Percentiles rank a stretch among this genome's conserved stretches.
Conservation (phyloP, 139 green algal species). For the Eudorina sp. region DNA sequence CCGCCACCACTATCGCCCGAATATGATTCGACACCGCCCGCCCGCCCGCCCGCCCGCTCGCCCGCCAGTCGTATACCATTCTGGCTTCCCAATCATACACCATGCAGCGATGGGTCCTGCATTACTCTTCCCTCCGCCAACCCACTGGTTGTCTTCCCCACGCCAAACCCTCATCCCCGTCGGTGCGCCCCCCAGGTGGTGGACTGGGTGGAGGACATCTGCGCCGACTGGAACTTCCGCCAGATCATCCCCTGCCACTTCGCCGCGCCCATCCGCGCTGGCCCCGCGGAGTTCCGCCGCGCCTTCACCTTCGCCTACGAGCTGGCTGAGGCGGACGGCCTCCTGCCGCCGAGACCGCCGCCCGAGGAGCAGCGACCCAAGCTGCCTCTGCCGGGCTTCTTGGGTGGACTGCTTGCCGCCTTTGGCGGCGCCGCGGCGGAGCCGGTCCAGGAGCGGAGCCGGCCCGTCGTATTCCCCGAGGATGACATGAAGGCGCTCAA, state of each 20-base stretch:
- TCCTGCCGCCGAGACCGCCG: not conserved
- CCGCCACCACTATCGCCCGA: too few relatives aligned
- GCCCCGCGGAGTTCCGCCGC: constrained; percentile 60
- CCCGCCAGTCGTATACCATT: too few relatives aligned
- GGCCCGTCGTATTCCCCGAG: constrained; percentile 53
- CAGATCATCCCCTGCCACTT: constrained; percentile 95
- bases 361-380: not conserved
- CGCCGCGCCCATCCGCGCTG: constrained; percentile 78
- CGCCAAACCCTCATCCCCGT: too few relatives aligned
- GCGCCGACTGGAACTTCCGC: constrained; percentile 85
- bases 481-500: constrained; percentile 58
- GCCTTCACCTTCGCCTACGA: constrained; percentile 67
- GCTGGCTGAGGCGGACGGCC: not conserved
- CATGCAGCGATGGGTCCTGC: too few relatives aligned
- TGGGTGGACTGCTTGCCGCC: not conserved
- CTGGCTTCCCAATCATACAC: too few relatives aligned
- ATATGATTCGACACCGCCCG: too few relatives aligned
- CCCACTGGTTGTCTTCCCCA: too few relatives aligned
- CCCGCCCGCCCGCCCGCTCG: too few relatives aligned
- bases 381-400: not conserved
- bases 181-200: constrained; percentile 63
- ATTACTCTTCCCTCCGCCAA: too few relatives aligned
- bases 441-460: not conserved
- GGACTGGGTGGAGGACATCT: constrained; percentile 89
- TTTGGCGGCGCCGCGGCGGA: constrained; percentile 4